Evolutionary conservation across 139 green algal species (phyloP).

Genomic region (Picocystis salinarum): DNA sequence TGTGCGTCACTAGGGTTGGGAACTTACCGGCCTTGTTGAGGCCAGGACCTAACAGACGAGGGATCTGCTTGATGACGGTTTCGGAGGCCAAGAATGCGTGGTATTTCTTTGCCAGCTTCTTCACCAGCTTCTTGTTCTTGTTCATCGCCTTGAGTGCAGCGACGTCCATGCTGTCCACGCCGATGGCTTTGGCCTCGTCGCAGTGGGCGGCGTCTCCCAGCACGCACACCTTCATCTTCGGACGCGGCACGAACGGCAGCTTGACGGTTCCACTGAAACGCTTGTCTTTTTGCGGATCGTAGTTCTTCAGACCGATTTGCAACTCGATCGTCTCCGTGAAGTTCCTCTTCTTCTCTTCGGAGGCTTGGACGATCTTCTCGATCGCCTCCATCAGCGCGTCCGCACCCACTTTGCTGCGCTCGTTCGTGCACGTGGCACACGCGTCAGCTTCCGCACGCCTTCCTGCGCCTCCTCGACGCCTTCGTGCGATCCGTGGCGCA

Average conservation of each 20-base stretch:
- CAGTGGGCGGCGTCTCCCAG: conserved; percentile 96
- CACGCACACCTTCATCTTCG: conserved; percentile 86
- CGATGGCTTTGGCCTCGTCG: conserved; percentile 70
- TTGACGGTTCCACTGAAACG: conserved; percentile 96
- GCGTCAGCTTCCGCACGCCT: too few relatives aligned
- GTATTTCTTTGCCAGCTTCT: conserved; percentile 98
- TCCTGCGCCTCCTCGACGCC: too few relatives aligned
- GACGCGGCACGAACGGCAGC: conserved; percentile 85
- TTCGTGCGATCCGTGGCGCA: too few relatives aligned
- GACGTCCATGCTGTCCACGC: conserved; percentile 74
- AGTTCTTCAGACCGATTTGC: conserved; percentile 99
- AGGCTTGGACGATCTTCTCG: conserved; percentile 38
- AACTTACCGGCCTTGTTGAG: conserved; percentile 99
- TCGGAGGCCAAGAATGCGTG: conserved; percentile 91
- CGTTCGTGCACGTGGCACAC: too few relatives aligned
- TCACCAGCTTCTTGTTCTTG: conserved; percentile 99
- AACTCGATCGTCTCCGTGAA: conserved; percentile 98
- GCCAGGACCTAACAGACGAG: conserved; percentile 83
- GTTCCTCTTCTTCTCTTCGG: conserved; percentile 80
- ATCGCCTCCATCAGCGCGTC: conserved; percentile 1
- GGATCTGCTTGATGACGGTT: conserved; percentile 98
- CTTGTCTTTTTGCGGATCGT: conserved; percentile 99
- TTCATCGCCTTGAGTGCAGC: conserved; percentile 99
- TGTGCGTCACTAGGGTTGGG: conserved; percentile 64
- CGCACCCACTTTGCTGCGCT: conserved; percentile 1